phyloP scores from a whole-genome alignment of 2,329 filamentous ascomycete genomes.

The Raffaelea arxii region DNA sequence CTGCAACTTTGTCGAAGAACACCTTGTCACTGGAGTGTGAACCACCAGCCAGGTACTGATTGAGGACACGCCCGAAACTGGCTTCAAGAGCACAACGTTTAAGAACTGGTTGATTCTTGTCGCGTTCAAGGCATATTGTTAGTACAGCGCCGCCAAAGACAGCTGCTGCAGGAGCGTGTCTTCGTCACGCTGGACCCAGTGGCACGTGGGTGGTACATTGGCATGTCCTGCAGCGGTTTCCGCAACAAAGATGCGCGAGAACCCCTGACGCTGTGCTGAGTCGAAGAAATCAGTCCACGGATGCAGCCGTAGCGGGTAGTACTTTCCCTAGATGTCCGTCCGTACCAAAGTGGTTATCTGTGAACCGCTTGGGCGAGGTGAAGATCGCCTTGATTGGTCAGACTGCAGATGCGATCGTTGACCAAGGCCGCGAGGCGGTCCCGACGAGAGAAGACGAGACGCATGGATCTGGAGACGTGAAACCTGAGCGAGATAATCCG shows the following conservation, averaged over 20 bases:
- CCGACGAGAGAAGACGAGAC: too few species aligned
- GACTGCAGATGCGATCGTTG: too few species aligned
- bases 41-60: slow-evolving; percentile 1
- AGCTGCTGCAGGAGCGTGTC: slow-evolving; percentile 3
- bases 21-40: slow-evolving; percentile 2
- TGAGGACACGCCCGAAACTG: slow-evolving; percentile 4
- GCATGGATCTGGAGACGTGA: too few species aligned
- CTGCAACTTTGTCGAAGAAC: slow-evolving; percentile 3
- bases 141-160: slow-evolving; percentile 2
- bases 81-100: slow-evolving; percentile 1
- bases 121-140: slow-evolving; percentile 2
- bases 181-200: slow-evolving; percentile 2
- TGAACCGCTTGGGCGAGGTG: too few species aligned
- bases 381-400: too few species aligned
- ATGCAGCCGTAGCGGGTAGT: slow-evolving; percentile 2
- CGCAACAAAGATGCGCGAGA: slow-evolving; percentile 3
- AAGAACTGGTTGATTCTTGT: slow-evolving; percentile 2
- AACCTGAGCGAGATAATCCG: too few species aligned
- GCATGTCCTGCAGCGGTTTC: neutral
- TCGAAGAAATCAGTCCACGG: slow-evolving; percentile 36
- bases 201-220: neutral
- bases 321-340: slow-evolving; percentile 1
- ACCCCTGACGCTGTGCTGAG: slow-evolving; percentile 30
- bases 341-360: slow-evolving; percentile 3
- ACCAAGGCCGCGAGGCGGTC: too few species aligned